Evolutionary conservation across 2,329 filamentous ascomycete species (phyloP).

Genomic region (Zymoseptoria ardabiliae): DNA sequence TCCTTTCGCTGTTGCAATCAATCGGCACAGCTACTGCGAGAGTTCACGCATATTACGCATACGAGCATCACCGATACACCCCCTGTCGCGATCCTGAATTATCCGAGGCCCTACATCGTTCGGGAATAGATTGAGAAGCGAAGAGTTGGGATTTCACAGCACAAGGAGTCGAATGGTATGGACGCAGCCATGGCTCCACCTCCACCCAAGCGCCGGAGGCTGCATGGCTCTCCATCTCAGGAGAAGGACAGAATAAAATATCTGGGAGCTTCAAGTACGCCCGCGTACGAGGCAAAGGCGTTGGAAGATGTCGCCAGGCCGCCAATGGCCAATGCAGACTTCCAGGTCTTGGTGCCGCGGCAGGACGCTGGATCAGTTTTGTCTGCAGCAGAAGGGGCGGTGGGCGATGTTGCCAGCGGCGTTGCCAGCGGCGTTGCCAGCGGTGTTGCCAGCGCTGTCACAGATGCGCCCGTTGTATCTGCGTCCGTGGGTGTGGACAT

Average conservation of each 20-base stretch:
- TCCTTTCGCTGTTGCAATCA: neutral
- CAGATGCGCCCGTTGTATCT: neutral
- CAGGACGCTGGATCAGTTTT: conserved; percentile 14
- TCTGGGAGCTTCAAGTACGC: neutral
- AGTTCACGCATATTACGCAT: neutral
- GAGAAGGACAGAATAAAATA: neutral
- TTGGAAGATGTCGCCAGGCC: conserved; percentile 10
- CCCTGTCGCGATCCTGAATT: neutral
- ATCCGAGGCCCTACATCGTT: neutral
- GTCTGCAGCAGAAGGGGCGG: neutral
- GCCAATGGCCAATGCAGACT: conserved; percentile 12
- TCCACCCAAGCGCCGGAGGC: conserved; percentile 20
- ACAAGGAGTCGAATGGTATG: conserved; percentile 13
- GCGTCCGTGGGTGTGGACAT: neutral
- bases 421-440: neutral
- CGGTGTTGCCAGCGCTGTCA: neutral
- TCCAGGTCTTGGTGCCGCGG: conserved; percentile 14
- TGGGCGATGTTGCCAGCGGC: neutral
- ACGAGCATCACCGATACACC: neutral
- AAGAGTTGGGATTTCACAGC: neutral
- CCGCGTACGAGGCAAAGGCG: neutral
- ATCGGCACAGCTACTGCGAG: neutral
- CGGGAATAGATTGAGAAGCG: neutral
- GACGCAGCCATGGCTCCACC: conserved; percentile 23
- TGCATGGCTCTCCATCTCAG: neutral